These are phyloP conservation scores for Dorcoceras hygrometricum DNA, from an alignment of 257 asterid species.

Conservation along the genomic window DNA sequence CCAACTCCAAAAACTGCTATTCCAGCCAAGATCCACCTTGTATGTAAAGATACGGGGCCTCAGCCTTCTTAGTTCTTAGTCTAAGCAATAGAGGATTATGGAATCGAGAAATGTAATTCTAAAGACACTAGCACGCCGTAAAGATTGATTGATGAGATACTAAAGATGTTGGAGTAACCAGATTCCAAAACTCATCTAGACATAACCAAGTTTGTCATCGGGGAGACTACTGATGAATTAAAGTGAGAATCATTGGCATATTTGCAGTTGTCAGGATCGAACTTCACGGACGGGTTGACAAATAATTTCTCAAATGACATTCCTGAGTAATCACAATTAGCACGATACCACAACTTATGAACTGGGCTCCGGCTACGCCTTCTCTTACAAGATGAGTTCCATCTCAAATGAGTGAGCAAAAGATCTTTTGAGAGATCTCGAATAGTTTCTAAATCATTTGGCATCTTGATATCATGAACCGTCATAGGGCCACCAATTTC, in stretches of 20 bases:
- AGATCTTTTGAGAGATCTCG: conserved; percentile 55
- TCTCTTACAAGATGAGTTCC: conserved; percentile 71
- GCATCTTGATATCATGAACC: conserved; percentile 14
- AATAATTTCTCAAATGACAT: conserved; percentile 31
- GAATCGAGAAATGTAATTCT: no score
- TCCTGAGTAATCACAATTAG: conserved; percentile 24
- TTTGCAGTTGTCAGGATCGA: conserved; percentile 65
- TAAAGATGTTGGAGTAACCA: background rate
- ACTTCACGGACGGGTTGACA: conserved; percentile 37
- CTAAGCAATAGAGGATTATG: background rate
- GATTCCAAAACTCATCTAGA: conserved; percentile 45
- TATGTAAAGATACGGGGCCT: no score
- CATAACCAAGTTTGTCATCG: conserved; percentile 59
- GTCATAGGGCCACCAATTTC: background rate
- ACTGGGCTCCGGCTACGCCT: conserved; percentile 49
- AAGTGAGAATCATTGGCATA: conserved; percentile 39
- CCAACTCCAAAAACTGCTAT: no score
- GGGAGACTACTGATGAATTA: conserved; percentile 43
- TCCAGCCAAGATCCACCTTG: background rate
- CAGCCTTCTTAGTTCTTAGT: no score
- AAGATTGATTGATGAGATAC: no score
- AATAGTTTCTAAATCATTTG: conserved; percentile 15
- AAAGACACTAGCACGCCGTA: no score
- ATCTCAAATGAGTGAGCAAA: conserved; percentile 42
- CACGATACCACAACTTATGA: conserved; percentile 29